These are phyloP conservation scores for Russula earlei DNA, from an alignment of 768 basidiomycete genomes.

Conservation along the genomic window DNA sequence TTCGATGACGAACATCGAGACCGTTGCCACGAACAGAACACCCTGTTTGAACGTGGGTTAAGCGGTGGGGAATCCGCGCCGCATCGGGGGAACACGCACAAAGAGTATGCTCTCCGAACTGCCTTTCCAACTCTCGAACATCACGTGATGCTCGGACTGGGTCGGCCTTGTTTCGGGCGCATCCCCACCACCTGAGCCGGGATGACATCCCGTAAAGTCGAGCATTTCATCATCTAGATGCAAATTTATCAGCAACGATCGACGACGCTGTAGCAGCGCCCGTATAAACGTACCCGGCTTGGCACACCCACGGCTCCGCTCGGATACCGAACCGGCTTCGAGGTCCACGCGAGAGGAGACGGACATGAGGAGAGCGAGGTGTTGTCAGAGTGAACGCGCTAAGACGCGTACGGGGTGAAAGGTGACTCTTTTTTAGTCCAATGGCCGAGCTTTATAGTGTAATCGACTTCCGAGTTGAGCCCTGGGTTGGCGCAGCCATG, in stretches of 20 bases:
- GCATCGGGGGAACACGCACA: background rate
- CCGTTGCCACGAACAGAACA: background rate
- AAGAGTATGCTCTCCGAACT: background rate
- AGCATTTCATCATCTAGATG: background rate
- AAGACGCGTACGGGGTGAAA: background rate
- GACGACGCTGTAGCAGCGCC: background rate
- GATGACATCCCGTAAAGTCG: background rate
- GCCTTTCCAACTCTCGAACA: background rate
- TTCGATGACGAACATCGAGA: background rate
- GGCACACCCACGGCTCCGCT: background rate
- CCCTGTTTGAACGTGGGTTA: background rate
- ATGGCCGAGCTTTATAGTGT: too few species aligned
- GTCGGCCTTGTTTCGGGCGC: background rate
- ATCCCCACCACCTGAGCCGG: background rate
- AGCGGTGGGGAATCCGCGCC: too few species aligned
- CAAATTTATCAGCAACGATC: background rate
- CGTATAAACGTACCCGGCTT: background rate
- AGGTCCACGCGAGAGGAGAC: background rate
- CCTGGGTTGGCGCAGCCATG: too few species aligned
- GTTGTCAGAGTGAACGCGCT: background rate
- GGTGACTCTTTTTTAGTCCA: too few species aligned
- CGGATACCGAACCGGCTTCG: background rate
- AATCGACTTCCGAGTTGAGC: too few species aligned
- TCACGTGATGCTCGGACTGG: background rate
- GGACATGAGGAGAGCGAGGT: background rate